phyloP scores from a whole-genome alignment of 208 protist species.

The Strigomonas culicis region DNA sequence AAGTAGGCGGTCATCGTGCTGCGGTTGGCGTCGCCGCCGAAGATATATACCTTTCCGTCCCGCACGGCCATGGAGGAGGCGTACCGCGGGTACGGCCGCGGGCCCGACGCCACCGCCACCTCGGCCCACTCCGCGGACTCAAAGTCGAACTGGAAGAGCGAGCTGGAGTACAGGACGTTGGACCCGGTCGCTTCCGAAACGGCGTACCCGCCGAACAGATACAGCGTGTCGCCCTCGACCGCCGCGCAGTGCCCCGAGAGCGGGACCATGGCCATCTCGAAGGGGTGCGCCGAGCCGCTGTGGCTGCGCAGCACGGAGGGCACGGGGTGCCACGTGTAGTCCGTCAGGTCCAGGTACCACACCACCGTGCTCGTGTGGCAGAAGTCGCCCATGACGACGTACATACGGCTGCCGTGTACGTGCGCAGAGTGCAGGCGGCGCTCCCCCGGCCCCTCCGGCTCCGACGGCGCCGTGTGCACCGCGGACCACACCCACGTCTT shows the following conservation, averaged over 20 bases:
- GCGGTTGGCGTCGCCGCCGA: constrained; percentile 74
- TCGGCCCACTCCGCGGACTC: constrained; percentile 26
- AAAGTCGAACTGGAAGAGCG: constrained; percentile 53
- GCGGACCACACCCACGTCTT: constrained; percentile 62
- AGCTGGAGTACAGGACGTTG: constrained; percentile 31
- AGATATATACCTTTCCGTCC: constrained; percentile 48
- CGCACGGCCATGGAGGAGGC: constrained; percentile 43
- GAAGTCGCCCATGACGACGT: constrained; percentile 65
- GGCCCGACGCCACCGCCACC: not conserved
- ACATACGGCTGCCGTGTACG: constrained; percentile 66
- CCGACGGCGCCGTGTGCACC: constrained; percentile 38
- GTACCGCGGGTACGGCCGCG: constrained; percentile 45
- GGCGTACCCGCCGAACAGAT: constrained; percentile 62
- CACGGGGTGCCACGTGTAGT: constrained; percentile 49
- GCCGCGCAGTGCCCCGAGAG: constrained; percentile 57
- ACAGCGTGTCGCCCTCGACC: constrained; percentile 46
- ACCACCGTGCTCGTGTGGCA: constrained; percentile 19
- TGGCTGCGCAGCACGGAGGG: constrained; percentile 4
- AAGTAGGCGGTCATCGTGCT: constrained; percentile 40
- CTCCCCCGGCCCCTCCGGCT: constrained; percentile 64
- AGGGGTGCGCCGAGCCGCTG: not conserved
- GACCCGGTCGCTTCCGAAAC: not conserved
- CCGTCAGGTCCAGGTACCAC: constrained; percentile 68
- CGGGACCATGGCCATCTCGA: not conserved
- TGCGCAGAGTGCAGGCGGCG: constrained; percentile 69